Evolutionary conservation across 2,329 filamentous ascomycete species (phyloP).

Genomic region (Teratosphaeria zuluensis): DNA sequence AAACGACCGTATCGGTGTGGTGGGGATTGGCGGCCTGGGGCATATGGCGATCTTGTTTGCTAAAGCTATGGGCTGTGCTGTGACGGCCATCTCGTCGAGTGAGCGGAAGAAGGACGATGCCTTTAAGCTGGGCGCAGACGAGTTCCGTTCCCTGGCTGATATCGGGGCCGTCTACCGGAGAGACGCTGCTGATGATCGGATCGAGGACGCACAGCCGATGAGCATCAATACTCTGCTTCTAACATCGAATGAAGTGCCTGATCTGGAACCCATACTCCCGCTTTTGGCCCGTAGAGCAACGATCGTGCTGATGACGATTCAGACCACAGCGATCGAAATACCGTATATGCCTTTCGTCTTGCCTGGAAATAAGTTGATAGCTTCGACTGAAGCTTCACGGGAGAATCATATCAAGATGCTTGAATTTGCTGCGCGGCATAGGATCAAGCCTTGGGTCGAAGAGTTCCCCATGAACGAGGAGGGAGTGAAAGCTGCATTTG

Average conservation of each 20-base stretch:
- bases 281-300: slow-evolving; percentile 22
- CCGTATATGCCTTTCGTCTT: slow-evolving; percentile 27
- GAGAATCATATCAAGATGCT: slow-evolving; percentile 32
- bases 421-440: slow-evolving; percentile 32
- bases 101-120: slow-evolving; percentile 18
- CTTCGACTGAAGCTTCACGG: slow-evolving; percentile 23
- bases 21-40: slow-evolving; percentile 26
- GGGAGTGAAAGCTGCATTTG: slow-evolving; percentile 34
- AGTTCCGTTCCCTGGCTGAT: slow-evolving; percentile 9
- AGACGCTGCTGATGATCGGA: background rate
- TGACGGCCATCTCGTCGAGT: slow-evolving; percentile 21
- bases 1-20: slow-evolving; percentile 23
- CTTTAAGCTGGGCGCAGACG: slow-evolving; percentile 22
- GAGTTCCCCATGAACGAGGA: slow-evolving; percentile 32
- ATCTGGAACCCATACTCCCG: slow-evolving; percentile 17
- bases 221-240: slow-evolving; percentile 23
- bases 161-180: background rate
- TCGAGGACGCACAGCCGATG: slow-evolving; percentile 2
- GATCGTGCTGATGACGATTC: slow-evolving; percentile 27
- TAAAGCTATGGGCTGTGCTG: slow-evolving; percentile 24
- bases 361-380: slow-evolving; percentile 24
- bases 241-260: slow-evolving; percentile 22
- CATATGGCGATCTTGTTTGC: slow-evolving; percentile 28
- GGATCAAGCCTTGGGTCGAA: slow-evolving; percentile 36
- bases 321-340: slow-evolving; percentile 18